A percentile compares a stretch with the other conserved stretches of the same genome.
Evolutionary conservation across 257 asterid genomes (phyloP).

Genomic region (Lycium barbarum): DNA sequence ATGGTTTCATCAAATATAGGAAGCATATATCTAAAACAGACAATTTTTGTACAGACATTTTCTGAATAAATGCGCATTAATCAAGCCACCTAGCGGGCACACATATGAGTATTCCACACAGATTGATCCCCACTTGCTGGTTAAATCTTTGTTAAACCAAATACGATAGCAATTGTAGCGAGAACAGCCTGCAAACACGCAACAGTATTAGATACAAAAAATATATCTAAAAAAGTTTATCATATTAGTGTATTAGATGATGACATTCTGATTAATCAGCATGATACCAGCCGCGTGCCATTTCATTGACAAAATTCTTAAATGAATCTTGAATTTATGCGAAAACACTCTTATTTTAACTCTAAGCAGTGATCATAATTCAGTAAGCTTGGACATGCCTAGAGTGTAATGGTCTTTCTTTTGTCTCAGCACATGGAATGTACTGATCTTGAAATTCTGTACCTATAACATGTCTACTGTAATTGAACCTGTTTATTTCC

Average conservation of each 20-base stretch:
- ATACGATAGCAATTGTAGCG: slow-evolving; percentile 60
- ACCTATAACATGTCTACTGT: neutral
- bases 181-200: slow-evolving; percentile 66
- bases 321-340: neutral
- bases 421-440: neutral
- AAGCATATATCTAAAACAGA: neutral
- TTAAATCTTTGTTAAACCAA: slow-evolving; percentile 56
- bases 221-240: neutral
- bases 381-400: neutral
- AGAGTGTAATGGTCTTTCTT: neutral
- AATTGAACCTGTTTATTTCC: neutral
- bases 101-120: neutral
- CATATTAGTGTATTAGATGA: neutral
- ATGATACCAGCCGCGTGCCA: neutral
- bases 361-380: neutral
- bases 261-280: neutral
- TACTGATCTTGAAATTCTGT: neutral
- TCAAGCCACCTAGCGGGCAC: neutral
- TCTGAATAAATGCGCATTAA: neutral
- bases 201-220: neutral
- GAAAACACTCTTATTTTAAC: neutral
- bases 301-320: neutral
- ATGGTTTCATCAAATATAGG: neutral
- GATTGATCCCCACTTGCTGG: neutral
- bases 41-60: neutral